phyloP scores from a whole-genome alignment of 108 stramenopile species.

The Nitzschia inconspicua region DNA sequence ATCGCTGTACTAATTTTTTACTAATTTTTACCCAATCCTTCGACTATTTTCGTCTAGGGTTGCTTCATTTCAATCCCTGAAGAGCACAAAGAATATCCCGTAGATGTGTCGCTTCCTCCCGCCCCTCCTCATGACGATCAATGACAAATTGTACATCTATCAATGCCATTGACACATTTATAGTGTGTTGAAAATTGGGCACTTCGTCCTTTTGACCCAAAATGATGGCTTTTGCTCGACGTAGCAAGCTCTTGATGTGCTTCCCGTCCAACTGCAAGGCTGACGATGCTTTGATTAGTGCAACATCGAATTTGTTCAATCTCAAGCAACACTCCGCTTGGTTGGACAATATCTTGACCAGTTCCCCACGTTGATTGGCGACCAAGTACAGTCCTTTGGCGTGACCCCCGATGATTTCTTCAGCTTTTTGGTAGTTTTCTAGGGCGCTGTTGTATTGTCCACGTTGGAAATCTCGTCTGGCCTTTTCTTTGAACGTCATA shows the following conservation, averaged over 20 bases:
- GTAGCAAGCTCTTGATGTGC: slow-evolving; percentile 16
- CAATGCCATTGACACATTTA: no score
- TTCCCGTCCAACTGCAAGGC: slow-evolving; percentile 10
- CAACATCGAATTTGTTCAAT: slow-evolving; percentile 5
- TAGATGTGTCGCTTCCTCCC: no score
- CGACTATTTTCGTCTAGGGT: no score
- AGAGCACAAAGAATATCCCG: no score
- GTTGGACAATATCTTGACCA: slow-evolving; percentile 21
- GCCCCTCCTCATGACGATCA: no score
- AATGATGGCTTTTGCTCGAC: slow-evolving; percentile 15
- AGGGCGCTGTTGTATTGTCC: slow-evolving; percentile 23
- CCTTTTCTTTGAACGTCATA: slow-evolving; percentile 9
- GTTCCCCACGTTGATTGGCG: slow-evolving; percentile 13
- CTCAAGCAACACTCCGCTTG: slow-evolving; percentile 28
- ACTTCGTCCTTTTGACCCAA: background rate
- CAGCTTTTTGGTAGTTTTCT: slow-evolving; percentile 10
- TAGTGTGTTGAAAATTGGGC: background rate
- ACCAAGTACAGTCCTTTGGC: slow-evolving; percentile 16
- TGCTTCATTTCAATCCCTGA: no score
- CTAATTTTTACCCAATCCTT: no score
- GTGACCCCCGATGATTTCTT: slow-evolving; percentile 16
- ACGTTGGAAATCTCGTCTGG: slow-evolving; percentile 10
- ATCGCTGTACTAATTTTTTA: no score
- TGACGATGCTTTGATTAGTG: background rate
- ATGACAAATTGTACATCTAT: no score